A percentile compares a stretch with the other conserved stretches of the same genome.
These are phyloP conservation scores for Carex sylvatica DNA, from an alignment of 202 grass and related monocot species.

Conservation along the genomic window DNA sequence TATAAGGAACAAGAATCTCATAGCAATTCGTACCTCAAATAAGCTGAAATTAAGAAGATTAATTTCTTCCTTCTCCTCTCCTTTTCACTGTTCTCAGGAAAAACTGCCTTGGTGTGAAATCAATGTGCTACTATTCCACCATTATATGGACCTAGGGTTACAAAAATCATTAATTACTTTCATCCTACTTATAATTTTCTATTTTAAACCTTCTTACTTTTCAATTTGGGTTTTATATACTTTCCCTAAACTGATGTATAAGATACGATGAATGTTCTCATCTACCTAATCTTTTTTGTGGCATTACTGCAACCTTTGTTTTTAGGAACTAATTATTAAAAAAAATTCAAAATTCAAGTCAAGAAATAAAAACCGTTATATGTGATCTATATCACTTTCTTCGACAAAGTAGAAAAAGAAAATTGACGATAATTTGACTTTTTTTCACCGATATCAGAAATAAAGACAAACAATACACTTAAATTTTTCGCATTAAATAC, in stretches of 20 bases:
- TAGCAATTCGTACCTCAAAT: slow-evolving; percentile 17
- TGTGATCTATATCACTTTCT: background rate
- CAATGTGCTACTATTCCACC: background rate
- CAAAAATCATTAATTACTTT: slow-evolving; percentile 24
- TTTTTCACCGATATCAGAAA: background rate
- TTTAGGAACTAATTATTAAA: background rate
- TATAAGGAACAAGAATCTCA: background rate
- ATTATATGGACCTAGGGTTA: background rate
- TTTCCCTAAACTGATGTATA: background rate
- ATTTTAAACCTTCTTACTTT: slow-evolving; percentile 16
- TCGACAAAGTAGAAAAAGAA: background rate
- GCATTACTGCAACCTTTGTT: background rate
- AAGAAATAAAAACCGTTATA: background rate
- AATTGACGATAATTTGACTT: background rate
- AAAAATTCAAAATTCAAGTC: background rate
- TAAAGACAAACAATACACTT: background rate
- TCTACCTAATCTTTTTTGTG: background rate
- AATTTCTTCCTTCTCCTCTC: background rate
- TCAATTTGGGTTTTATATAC: background rate
- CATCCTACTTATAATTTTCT: slow-evolving; percentile 9
- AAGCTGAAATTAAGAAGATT: background rate
- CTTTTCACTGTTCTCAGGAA: background rate
- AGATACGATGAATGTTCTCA: background rate
- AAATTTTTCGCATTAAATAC: background rate
- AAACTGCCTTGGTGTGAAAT: background rate